phyloP scores from a whole-genome alignment of 1,139 yeast species.

The Kluyveromyces marxianus region DNA sequence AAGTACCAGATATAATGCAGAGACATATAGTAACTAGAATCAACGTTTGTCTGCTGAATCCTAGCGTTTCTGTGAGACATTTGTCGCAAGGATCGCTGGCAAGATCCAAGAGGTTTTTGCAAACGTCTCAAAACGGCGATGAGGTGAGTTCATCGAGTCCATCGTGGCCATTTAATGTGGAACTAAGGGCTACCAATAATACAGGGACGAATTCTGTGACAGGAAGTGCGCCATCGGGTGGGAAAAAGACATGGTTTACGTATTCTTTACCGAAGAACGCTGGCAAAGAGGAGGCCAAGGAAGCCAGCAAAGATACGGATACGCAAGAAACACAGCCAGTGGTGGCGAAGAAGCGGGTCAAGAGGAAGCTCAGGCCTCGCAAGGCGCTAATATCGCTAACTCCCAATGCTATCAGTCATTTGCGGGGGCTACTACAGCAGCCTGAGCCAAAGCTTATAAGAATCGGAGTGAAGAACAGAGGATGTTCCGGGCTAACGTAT shows the following conservation, averaged over 20 bases:
- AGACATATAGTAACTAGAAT: background rate
- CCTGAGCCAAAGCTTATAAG: conserved; percentile 87
- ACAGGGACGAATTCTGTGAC: background rate
- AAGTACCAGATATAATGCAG: background rate
- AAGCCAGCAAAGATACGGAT: background rate
- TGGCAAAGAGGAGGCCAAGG: conserved; percentile 5
- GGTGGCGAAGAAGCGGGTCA: conserved; percentile 40
- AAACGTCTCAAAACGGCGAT: conserved; percentile 13
- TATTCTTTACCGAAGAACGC: conserved; percentile 24
- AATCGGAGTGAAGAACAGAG: conserved; percentile 91
- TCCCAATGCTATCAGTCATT: conserved; percentile 64
- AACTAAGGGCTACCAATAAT: conserved; percentile 1
- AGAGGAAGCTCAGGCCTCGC: conserved; percentile 70
- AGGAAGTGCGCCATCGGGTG: background rate
- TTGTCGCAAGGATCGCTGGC: background rate
- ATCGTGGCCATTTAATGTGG: conserved; percentile 14
- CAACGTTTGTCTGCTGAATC: background rate
- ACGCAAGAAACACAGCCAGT: conserved; percentile 12
- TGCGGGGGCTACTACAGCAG: conserved; percentile 56
- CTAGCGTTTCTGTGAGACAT: background rate
- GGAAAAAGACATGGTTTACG: conserved; percentile 23
- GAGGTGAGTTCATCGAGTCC: conserved; percentile 6
- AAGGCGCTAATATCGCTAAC: conserved; percentile 82
- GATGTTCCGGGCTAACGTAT: conserved; percentile 92
- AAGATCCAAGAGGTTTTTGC: conserved; percentile 11